Conservation (phyloP, 495 filamentous ascomycete genomes). For the Xylaria sp. region DNA sequence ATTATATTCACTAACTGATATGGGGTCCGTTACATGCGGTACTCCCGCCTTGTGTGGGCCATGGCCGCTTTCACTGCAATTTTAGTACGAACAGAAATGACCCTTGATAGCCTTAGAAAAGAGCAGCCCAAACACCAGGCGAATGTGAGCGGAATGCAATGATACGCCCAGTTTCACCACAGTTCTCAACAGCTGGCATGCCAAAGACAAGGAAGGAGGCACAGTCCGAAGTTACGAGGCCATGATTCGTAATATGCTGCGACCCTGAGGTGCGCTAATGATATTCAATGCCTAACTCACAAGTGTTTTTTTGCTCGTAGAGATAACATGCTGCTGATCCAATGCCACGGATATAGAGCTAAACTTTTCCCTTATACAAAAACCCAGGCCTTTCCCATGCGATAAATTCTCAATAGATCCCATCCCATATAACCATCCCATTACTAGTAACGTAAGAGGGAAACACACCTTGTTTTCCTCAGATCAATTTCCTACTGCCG, state of each 20-base stretch:
- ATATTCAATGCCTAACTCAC: constrained; percentile 2
- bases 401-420: neutral
- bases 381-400: neutral
- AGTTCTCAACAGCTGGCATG: too few species aligned
- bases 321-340: constrained; percentile 5
- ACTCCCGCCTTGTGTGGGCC: too few species aligned
- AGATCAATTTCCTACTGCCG: constrained; percentile 40
- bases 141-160: too few species aligned
- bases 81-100: too few species aligned
- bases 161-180: too few species aligned
- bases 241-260: neutral
- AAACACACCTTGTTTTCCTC: neutral
- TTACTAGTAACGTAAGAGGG: neutral
- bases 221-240: too few species aligned
- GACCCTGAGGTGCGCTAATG: neutral
- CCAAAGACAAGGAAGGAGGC: too few species aligned
- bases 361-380: neutral
- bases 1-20: too few species aligned
- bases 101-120: too few species aligned
- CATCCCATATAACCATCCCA: neutral
- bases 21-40: too few species aligned
- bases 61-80: too few species aligned
- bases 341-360: neutral
- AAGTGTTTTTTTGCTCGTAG: constrained; percentile 1
- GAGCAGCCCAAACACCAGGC: too few species aligned